These are phyloP conservation scores for Puya raimondii DNA, from an alignment of 176 grass and related monocot genomes.

Conservation along the genomic window DNA sequence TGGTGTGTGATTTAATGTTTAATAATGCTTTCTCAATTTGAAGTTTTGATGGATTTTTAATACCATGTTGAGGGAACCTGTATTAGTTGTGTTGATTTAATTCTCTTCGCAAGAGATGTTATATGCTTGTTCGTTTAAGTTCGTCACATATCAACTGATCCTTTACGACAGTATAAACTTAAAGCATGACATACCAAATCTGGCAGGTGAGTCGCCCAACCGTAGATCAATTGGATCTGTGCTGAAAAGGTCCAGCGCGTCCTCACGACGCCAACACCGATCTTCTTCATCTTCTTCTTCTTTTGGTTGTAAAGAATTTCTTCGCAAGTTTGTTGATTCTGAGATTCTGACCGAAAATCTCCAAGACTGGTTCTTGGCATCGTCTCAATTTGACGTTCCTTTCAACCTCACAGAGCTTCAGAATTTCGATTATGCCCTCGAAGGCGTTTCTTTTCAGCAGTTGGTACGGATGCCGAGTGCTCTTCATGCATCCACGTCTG, in stretches of 20 bases:
- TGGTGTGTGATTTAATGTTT: too few species aligned
- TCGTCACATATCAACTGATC: not conserved
- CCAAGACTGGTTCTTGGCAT: constrained; percentile 69
- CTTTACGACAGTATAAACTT: not conserved
- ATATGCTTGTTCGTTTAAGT: too few species aligned
- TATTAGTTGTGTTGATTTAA: not conserved
- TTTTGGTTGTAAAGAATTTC: constrained; percentile 77
- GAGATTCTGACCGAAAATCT: constrained; percentile 71
- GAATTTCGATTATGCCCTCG: constrained; percentile 85
- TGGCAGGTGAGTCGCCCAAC: constrained; percentile 60
- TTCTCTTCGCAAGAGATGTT: too few species aligned
- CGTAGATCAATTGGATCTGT: constrained; percentile 42
- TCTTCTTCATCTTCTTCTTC: constrained; percentile 76
- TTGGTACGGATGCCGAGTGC: constrained; percentile 85
- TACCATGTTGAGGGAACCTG: not conserved
- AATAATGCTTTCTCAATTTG: too few species aligned
- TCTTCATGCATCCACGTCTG: constrained; percentile 64
- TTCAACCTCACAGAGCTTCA: constrained; percentile 69
- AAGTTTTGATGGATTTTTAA: too few species aligned
- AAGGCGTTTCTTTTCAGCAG: constrained; percentile 86
- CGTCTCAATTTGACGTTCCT: constrained; percentile 59
- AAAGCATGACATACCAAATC: constrained; percentile 6
- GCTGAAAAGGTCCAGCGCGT: constrained; percentile 34
- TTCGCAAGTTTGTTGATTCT: constrained; percentile 79
- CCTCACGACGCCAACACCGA: constrained; percentile 25